These are phyloP conservation scores for Austroboletus festivus DNA, from an alignment of 768 basidiomycete genomes.

Conservation along the genomic window DNA sequence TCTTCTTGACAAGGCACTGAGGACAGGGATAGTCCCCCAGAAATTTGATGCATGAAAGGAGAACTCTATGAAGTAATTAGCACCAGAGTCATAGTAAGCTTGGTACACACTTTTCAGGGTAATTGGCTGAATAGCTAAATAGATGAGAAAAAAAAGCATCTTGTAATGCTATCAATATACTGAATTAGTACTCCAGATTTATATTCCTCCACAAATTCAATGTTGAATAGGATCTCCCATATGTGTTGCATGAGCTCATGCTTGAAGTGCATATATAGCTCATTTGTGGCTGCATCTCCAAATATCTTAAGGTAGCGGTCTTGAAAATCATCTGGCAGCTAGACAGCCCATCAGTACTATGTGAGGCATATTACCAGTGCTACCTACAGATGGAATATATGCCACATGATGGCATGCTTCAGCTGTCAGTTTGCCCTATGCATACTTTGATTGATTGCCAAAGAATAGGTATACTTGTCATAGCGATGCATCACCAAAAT, in stretches of 20 bases:
- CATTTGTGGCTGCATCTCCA: not conserved
- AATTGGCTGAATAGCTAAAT: not conserved
- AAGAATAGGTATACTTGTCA: not conserved
- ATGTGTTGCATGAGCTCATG: constrained; percentile 1
- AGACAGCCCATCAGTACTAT: too few relatives aligned
- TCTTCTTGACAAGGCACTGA: not conserved
- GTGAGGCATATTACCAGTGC: too few relatives aligned
- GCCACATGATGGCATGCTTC: not conserved
- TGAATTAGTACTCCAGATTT: not conserved
- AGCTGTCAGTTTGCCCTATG: not conserved
- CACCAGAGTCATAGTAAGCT: not conserved
- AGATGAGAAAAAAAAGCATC: not conserved
- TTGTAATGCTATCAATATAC: not conserved
- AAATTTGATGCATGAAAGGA: constrained; percentile 1
- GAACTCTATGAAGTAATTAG: not conserved
- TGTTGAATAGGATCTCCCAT: not conserved
- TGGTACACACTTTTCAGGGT: constrained; percentile 7
- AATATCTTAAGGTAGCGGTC: not conserved
- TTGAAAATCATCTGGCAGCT: constrained; percentile 13
- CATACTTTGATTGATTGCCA: not conserved
- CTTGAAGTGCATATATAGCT: constrained; percentile 3
- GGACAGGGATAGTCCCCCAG: constrained; percentile 3
- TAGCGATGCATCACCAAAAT: not conserved
- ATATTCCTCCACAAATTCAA: not conserved
- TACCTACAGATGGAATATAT: not conserved